Evolutionary conservation across 805 yeast genomes (phyloP).

Genomic region (Priceomyces medius): DNA sequence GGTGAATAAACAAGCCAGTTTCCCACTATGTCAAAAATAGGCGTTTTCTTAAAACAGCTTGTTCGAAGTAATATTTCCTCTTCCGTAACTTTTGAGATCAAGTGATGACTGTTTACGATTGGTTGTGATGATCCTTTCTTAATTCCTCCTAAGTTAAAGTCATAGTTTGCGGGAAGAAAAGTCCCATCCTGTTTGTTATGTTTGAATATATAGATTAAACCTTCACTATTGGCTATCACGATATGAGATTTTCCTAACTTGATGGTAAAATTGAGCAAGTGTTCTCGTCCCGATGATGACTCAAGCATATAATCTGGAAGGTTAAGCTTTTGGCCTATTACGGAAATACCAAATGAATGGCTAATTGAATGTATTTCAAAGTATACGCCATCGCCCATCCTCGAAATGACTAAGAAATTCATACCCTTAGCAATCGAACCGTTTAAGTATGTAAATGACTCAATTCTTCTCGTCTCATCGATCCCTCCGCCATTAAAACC

Average conservation of each 20-base stretch:
- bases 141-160: slow-evolving; percentile 15
- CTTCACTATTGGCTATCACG: slow-evolving; percentile 20
- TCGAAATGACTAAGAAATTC: slow-evolving; percentile 6
- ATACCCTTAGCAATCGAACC: slow-evolving; percentile 11
- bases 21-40: slow-evolving; percentile 50
- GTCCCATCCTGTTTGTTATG: slow-evolving; percentile 2
- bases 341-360: not conserved
- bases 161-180: slow-evolving; percentile 15
- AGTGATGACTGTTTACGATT: slow-evolving; percentile 12
- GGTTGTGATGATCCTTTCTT: slow-evolving; percentile 24
- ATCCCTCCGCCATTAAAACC: not conserved
- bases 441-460: slow-evolving; percentile 7
- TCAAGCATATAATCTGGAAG: slow-evolving; percentile 10
- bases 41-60: slow-evolving; percentile 30
- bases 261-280: slow-evolving; percentile 9
- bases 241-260: slow-evolving; percentile 22
- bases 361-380: slow-evolving; percentile 6
- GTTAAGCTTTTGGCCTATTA: slow-evolving; percentile 5
- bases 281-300: not conserved
- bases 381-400: too few species aligned
- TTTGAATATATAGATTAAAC: slow-evolving; percentile 20
- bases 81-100: slow-evolving; percentile 14
- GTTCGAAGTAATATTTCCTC: slow-evolving; percentile 29
- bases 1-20: slow-evolving; percentile 52
- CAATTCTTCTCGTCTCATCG: slow-evolving; percentile 6